Evolutionary conservation across 495 filamentous ascomycete genomes (phyloP).

Genomic region (Neurospora pannonica): DNA sequence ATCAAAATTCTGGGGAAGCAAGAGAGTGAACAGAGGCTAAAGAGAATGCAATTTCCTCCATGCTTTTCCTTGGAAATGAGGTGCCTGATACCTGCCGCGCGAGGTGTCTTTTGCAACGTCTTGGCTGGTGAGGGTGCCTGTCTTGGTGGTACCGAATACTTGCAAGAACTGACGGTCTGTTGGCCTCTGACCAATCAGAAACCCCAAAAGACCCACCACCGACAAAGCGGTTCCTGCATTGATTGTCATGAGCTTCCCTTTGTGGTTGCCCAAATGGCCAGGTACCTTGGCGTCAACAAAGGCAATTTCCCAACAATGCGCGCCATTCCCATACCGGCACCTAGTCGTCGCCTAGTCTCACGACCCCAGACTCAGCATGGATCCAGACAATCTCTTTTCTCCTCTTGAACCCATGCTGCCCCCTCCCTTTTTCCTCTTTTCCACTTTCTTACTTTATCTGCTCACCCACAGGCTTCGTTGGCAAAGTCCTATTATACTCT

Average conservation of each 20-base stretch:
- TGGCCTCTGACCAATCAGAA: background rate
- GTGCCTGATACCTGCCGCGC: background rate
- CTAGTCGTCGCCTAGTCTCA: background rate
- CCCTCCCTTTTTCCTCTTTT: background rate
- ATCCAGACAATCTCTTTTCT: background rate
- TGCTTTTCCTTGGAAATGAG: background rate
- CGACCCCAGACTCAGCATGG: background rate
- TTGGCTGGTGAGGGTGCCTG: background rate
- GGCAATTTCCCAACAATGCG: background rate
- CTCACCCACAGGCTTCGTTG: slow-evolving; percentile 43
- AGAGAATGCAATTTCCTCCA: background rate
- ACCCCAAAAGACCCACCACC: background rate
- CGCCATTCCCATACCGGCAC: background rate
- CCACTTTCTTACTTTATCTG: slow-evolving; percentile 8
- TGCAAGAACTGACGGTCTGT: background rate
- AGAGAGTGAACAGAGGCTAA: background rate
- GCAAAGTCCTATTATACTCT: slow-evolving; percentile 37
- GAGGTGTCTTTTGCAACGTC: background rate
- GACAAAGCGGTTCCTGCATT: background rate
- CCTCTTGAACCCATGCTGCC: slow-evolving; percentile 2
- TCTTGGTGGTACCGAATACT: background rate
- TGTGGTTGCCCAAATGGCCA: background rate
- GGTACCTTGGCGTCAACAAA: background rate
- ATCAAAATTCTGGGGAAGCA: background rate
- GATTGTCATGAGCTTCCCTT: background rate